Evolutionary conservation across 2,329 filamentous ascomycete genomes (phyloP).

Genomic region (Xylariales sp.): DNA sequence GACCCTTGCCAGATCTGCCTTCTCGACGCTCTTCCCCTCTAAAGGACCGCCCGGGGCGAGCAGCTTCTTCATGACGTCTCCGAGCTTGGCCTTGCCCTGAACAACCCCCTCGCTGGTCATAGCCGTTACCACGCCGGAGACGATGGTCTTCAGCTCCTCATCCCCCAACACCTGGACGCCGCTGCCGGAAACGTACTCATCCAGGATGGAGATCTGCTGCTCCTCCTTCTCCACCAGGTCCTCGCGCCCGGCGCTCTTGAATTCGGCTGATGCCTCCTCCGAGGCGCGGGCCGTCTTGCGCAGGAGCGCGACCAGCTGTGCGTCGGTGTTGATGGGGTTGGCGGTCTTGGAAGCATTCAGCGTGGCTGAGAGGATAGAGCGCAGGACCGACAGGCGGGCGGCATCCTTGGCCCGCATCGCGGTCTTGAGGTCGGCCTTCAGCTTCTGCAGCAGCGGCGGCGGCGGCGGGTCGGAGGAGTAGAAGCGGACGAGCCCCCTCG

Average conservation of each 20-base stretch:
- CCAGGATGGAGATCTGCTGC: constrained; percentile 58
- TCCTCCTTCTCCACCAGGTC: constrained; percentile 71
- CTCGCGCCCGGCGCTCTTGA: constrained; percentile 55
- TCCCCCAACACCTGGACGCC: constrained; percentile 54
- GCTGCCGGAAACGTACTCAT: constrained; percentile 58
- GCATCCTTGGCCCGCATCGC: constrained; percentile 64
- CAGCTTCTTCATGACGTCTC: constrained; percentile 60
- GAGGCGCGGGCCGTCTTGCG: constrained; percentile 57
- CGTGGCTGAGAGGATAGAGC: constrained; percentile 63
- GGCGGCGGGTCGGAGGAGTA: constrained; percentile 25
- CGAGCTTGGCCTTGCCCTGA: constrained; percentile 43
- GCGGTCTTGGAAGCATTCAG: constrained; percentile 73
- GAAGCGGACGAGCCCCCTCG: constrained; percentile 11
- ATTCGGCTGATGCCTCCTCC: constrained; percentile 59
- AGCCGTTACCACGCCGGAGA: constrained; percentile 47
- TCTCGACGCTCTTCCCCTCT: constrained; percentile 62
- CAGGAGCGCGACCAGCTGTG: constrained; percentile 63
- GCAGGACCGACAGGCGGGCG: constrained; percentile 63
- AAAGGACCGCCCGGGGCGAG: constrained; percentile 46
- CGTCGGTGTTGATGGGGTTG: constrained; percentile 65
- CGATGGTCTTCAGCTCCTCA: constrained; percentile 52
- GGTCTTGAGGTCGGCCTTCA: constrained; percentile 59
- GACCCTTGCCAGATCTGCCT: constrained; percentile 53
- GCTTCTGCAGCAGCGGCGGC: constrained; percentile 43
- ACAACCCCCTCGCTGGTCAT: constrained; percentile 40